These are phyloP conservation scores for Annulohypoxylon truncatum DNA, from an alignment of 2,329 filamentous ascomycete genomes.

Conservation along the genomic window DNA sequence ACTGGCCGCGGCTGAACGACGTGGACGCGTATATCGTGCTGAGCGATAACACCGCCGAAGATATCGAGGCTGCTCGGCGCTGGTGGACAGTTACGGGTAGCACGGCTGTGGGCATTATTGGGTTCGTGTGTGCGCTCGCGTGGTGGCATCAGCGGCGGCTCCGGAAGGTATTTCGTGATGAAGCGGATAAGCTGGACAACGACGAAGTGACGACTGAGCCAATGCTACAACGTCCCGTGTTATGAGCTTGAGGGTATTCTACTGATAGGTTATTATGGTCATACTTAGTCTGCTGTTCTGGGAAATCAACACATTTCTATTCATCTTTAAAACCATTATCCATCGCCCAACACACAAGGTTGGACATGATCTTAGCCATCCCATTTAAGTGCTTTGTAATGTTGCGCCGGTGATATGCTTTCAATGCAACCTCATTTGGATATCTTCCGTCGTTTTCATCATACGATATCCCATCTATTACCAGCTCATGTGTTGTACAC, in stretches of 20 bases:
- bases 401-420: not conserved
- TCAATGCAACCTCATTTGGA: not conserved
- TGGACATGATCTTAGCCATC: not conserved
- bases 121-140: constrained; percentile 46
- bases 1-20: constrained; percentile 37
- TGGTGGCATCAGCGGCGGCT: constrained; percentile 52
- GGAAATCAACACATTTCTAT: not conserved
- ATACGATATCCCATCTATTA: not conserved
- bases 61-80: constrained; percentile 42
- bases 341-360: not conserved
- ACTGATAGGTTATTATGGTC: not conserved
- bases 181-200: constrained; percentile 45
- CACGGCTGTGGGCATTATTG: constrained; percentile 43
- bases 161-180: constrained; percentile 47
- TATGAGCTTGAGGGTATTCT: not conserved
- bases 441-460: not conserved
- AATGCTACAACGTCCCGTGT: not conserved
- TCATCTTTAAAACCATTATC: not conserved
- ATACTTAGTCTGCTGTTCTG: not conserved
- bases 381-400: constrained; percentile 11
- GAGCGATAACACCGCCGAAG: constrained; percentile 44
- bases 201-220: not conserved
- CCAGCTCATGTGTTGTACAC: not conserved
- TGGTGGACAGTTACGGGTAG: constrained; percentile 48
- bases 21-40: constrained; percentile 45